Percentiles rank a stretch among this genome's conserved stretches.
Conservation (phyloP, 108 stramenopile genomes). For the Mediolabrus comicus region DNA sequence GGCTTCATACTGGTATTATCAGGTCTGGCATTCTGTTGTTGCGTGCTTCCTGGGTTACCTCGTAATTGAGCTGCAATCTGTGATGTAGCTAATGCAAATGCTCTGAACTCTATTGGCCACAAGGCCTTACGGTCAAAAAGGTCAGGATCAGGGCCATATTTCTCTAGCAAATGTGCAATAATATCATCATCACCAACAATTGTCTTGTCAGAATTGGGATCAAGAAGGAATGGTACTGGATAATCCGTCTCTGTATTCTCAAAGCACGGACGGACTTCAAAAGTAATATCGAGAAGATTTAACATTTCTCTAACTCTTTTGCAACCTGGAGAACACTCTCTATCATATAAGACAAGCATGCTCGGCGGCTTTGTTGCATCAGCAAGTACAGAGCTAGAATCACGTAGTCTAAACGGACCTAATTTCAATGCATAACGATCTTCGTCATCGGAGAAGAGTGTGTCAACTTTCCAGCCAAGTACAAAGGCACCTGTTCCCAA, state of each 20-base stretch:
- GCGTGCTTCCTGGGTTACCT: slow-evolving; percentile 51
- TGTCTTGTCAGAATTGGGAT: slow-evolving; percentile 71
- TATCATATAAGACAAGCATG: slow-evolving; percentile 87
- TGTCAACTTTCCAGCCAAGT: slow-evolving; percentile 72
- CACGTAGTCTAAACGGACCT: slow-evolving; percentile 63
- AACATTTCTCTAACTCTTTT: slow-evolving; percentile 85
- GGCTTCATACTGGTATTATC: slow-evolving; percentile 78
- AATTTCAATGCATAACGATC: slow-evolving; percentile 57
- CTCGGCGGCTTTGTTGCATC: slow-evolving; percentile 48
- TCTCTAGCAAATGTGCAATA: slow-evolving; percentile 76
- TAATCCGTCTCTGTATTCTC: slow-evolving; percentile 50
- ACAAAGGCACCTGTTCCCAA: slow-evolving; percentile 70
- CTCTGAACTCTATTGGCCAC: slow-evolving; percentile 64
- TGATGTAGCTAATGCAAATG: slow-evolving; percentile 59
- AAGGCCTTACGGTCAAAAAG: slow-evolving; percentile 61
- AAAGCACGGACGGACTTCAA: slow-evolving; percentile 78
- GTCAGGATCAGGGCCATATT: slow-evolving; percentile 71
- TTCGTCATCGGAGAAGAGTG: slow-evolving; percentile 29
- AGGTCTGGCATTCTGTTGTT: slow-evolving; percentile 59
- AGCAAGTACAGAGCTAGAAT: slow-evolving; percentile 64
- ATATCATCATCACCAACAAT: slow-evolving; percentile 82
- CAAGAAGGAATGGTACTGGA: slow-evolving; percentile 76
- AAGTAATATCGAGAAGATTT: slow-evolving; percentile 80
- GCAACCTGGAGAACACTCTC: slow-evolving; percentile 85
- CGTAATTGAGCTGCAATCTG: slow-evolving; percentile 48